These are phyloP conservation scores for Saccharum spontaneum DNA, from an alignment of 176 grass and related monocot species.

Conservation along the genomic window DNA sequence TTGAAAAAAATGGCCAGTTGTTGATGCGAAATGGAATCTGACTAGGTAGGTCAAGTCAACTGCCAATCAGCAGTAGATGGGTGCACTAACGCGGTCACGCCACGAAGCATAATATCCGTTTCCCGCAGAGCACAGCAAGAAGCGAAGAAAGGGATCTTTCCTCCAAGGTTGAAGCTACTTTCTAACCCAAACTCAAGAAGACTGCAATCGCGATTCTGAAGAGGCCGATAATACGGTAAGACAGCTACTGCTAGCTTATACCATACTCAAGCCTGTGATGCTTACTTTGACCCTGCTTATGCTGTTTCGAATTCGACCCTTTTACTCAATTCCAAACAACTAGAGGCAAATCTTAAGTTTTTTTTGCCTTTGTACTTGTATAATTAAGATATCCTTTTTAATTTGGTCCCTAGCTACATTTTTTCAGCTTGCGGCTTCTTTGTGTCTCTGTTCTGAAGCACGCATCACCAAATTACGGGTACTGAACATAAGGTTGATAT, in stretches of 20 bases:
- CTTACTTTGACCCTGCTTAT: not conserved
- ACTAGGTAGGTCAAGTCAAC: too few relatives aligned
- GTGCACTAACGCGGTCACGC: too few relatives aligned
- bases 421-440: too few relatives aligned
- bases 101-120: too few relatives aligned
- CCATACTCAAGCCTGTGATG: not conserved
- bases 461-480: too few relatives aligned
- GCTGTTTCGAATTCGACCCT: not conserved
- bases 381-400: too few relatives aligned
- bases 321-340: not conserved
- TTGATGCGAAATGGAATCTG: too few relatives aligned
- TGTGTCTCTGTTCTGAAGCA: not conserved
- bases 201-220: not conserved
- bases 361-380: not conserved
- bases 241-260: not conserved
- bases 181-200: not conserved
- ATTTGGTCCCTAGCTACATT: not conserved
- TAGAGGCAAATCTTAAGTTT: not conserved
- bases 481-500: not conserved
- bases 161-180: not conserved
- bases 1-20: too few relatives aligned
- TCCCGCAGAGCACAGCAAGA: not conserved
- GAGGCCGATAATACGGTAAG: not conserved
- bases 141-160: not conserved
- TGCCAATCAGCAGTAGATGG: too few relatives aligned